Percentiles rank a stretch among this genome's conserved stretches.
phyloP scores from a whole-genome alignment of 1,284 basidiomycete genomes.

The Chondrostereum purpureum region DNA sequence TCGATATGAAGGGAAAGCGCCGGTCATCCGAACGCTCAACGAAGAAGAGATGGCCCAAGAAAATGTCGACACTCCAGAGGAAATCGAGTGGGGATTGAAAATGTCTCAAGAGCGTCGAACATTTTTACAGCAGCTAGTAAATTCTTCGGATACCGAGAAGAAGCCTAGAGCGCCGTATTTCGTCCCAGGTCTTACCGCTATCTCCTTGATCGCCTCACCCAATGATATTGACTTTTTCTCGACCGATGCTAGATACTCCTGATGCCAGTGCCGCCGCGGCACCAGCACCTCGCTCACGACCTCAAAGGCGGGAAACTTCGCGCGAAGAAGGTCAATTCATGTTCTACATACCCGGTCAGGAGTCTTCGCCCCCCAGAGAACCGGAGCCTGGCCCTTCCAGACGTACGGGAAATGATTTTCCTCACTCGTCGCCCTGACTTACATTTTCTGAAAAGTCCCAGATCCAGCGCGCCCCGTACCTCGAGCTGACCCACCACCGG shows the following conservation, averaged over 20 bases:
- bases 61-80: conserved; percentile 64
- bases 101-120: conserved; percentile 61
- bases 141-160: conserved; percentile 41
- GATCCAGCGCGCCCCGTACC: no score
- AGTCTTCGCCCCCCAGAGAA: conserved; percentile 12
- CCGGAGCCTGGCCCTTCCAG: not conserved
- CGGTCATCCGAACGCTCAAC: conserved; percentile 43
- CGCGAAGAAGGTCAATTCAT: conserved; percentile 32
- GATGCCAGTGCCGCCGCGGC: not conserved
- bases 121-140: conserved; percentile 58
- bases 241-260: not conserved
- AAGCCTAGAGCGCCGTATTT: conserved; percentile 38
- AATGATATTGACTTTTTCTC: not conserved
- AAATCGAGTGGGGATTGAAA: conserved; percentile 56
- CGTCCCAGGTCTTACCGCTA: conserved; percentile 30
- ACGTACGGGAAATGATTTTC: not conserved
- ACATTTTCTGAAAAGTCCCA: no score
- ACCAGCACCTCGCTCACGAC: conserved; percentile 5
- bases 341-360: conserved; percentile 34
- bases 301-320: conserved; percentile 13
- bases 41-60: conserved; percentile 45
- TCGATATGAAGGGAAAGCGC: conserved; percentile 45
- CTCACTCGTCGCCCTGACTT: no score
- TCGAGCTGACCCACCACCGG: not conserved
- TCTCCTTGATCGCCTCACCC: not conserved